phyloP scores from a whole-genome alignment of 495 filamentous ascomycete species.

The Ramalina intermedia region DNA sequence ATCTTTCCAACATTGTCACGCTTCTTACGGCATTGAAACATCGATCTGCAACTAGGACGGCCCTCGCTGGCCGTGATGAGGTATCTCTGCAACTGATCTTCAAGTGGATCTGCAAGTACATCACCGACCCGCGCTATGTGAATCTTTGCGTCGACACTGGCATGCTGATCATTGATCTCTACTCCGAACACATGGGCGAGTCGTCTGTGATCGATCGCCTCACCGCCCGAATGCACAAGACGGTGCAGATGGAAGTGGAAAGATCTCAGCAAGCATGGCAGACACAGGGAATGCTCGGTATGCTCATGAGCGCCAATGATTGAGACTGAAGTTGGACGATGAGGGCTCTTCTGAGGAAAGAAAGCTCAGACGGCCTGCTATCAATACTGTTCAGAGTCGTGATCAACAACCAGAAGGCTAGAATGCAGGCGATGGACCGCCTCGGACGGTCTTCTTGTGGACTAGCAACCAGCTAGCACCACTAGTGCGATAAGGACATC shows the following conservation, averaged over 20 bases:
- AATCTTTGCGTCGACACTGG: slow-evolving; percentile 63
- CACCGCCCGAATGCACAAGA: slow-evolving; percentile 46
- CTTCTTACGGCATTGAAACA: slow-evolving; percentile 73
- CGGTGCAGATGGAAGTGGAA: slow-evolving; percentile 65
- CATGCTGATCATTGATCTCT: slow-evolving; percentile 71
- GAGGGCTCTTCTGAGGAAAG: too few relatives aligned
- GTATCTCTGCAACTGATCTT: slow-evolving; percentile 65
- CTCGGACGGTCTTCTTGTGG: too few relatives aligned
- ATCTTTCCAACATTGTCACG: slow-evolving; percentile 51
- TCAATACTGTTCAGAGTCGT: too few relatives aligned
- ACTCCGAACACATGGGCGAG: slow-evolving; percentile 63
- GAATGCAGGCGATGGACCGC: too few relatives aligned
- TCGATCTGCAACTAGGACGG: slow-evolving; percentile 70
- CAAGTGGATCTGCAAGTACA: slow-evolving; percentile 64
- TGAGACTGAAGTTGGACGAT: neutral
- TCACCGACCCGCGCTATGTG: slow-evolving; percentile 66
- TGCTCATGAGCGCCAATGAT: slow-evolving; percentile 28
- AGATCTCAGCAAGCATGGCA: slow-evolving; percentile 62
- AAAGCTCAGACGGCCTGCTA: too few relatives aligned
- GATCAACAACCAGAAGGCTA: too few relatives aligned
- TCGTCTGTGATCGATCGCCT: slow-evolving; percentile 55
- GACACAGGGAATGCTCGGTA: slow-evolving; percentile 73
- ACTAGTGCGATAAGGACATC: too few relatives aligned
- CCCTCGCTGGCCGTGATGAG: slow-evolving; percentile 73
- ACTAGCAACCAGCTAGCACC: too few relatives aligned